A percentile compares a stretch with the other conserved stretches of the same genome.
These are phyloP conservation scores for Fusarium sp. DNA, from an alignment of 2,329 filamentous ascomycete genomes.

Conservation along the genomic window DNA sequence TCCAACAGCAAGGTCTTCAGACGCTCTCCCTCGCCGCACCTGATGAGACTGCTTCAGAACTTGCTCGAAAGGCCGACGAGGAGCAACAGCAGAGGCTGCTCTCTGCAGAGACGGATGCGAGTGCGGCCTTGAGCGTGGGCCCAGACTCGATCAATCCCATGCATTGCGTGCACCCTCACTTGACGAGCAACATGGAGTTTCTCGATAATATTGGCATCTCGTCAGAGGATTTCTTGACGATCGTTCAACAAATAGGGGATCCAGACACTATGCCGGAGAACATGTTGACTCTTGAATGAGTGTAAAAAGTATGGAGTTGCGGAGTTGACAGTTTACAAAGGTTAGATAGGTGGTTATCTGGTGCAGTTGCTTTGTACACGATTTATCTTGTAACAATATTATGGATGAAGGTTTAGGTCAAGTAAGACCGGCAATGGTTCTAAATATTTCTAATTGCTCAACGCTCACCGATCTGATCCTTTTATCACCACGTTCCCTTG, in stretches of 20 bases:
- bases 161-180: constrained; percentile 12
- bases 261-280: constrained; percentile 35
- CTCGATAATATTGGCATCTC: constrained; percentile 54
- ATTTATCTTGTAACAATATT: not conserved
- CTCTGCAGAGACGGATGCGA: not conserved
- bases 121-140: not conserved
- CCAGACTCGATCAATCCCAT: constrained; percentile 3
- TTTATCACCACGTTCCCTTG: not conserved
- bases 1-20: constrained; percentile 44
- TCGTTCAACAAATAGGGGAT: constrained; percentile 52
- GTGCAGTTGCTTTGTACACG: not conserved
- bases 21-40: constrained; percentile 35
- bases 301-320: not conserved
- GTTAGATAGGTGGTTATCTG: not conserved
- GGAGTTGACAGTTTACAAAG: not conserved
- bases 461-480: not conserved
- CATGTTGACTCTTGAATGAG: constrained; percentile 34
- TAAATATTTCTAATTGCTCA: not conserved
- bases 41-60: constrained; percentile 18
- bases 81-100: constrained; percentile 14
- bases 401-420: not conserved
- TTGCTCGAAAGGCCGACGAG: not conserved
- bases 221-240: constrained; percentile 52
- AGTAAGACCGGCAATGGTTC: not conserved
- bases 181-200: constrained; percentile 46